A percentile compares a stretch with the other conserved stretches of the same genome.
These are phyloP conservation scores for Aspergillus persii DNA, from an alignment of 2,329 filamentous ascomycete genomes.

Conservation along the genomic window DNA sequence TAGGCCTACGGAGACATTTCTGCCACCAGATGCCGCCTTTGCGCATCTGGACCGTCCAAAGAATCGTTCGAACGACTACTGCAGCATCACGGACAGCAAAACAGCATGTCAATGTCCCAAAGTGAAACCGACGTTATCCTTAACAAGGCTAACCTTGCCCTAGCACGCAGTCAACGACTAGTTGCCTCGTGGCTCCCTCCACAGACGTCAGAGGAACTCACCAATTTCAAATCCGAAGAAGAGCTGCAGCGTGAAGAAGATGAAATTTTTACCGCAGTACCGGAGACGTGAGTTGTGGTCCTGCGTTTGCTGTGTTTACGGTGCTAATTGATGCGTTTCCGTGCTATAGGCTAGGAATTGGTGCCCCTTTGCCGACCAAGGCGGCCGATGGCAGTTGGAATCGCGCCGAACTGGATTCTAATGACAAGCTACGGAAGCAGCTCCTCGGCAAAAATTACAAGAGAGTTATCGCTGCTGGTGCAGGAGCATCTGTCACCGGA, in stretches of 20 bases:
- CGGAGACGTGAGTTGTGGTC: conserved; percentile 49
- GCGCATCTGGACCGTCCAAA: background rate
- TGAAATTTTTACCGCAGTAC: conserved; percentile 52
- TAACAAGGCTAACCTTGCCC: conserved; percentile 53
- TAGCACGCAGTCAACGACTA: conserved; percentile 54
- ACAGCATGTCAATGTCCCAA: conserved; percentile 33
- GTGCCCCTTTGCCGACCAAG: conserved; percentile 45
- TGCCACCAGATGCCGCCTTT: background rate
- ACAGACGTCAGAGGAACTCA: conserved; percentile 38
- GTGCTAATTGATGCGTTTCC: background rate
- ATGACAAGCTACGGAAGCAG: conserved; percentile 47
- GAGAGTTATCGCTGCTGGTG: conserved; percentile 39
- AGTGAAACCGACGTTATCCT: conserved; percentile 54
- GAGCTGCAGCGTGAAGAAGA: conserved; percentile 53
- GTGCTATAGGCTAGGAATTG: conserved; percentile 45
- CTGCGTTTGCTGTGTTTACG: background rate
- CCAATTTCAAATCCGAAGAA: conserved; percentile 41
- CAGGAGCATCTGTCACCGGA: conserved; percentile 14
- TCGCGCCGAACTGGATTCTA: conserved; percentile 39
- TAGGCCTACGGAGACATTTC: background rate
- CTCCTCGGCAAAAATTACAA: conserved; percentile 45
- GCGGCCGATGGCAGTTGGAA: conserved; percentile 41
- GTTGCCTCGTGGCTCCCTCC: conserved; percentile 58
- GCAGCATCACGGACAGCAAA: background rate
- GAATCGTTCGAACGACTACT: background rate